Percentiles rank a stretch among this genome's conserved stretches.
Evolutionary conservation across 371 early-diverging fungal species (phyloP).

Genomic region (Circinella umbellata): DNA sequence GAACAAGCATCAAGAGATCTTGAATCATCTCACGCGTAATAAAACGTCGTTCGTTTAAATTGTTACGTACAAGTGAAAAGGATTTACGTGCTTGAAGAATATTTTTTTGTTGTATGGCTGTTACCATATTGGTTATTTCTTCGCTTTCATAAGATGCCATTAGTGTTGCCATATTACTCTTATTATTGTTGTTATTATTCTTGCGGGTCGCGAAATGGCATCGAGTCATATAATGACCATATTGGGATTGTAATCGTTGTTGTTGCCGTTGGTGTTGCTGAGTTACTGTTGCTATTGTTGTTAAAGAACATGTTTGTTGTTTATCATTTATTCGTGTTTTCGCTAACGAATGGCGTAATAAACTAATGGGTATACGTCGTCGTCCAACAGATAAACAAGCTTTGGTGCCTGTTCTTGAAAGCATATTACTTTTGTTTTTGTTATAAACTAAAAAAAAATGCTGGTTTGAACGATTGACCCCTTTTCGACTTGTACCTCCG

Average conservation of each 20-base stretch:
- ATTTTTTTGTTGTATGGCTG: slow-evolving; percentile 21
- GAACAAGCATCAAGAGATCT: slow-evolving; percentile 25
- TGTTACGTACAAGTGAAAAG: slow-evolving; percentile 2
- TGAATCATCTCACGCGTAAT: slow-evolving; percentile 27
- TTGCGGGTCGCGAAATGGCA: neutral
- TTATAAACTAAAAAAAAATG: neutral
- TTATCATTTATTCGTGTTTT: neutral
- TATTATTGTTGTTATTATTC: too few species aligned
- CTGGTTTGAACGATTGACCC: too few species aligned
- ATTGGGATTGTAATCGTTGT: neutral
- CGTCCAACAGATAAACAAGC: slow-evolving; percentile 5
- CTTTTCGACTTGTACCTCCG: too few species aligned
- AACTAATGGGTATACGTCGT: slow-evolving; percentile 4
- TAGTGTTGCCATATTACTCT: neutral
- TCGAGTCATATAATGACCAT: neutral
- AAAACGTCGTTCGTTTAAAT: neutral
- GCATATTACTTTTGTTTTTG: slow-evolving; percentile 7
- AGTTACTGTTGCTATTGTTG: neutral
- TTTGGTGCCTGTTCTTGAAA: slow-evolving; percentile 5
- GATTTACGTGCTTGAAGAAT: slow-evolving; percentile 21
- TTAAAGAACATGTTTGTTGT: too few species aligned
- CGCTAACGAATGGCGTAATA: neutral
- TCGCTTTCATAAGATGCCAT: neutral
- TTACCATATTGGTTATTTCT: neutral
- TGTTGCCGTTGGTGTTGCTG: slow-evolving; percentile 1